Base-by-base conservation (phyloP, 2,329 filamentous ascomycete genomes). In the Metarhizium guizhouense region DNA sequence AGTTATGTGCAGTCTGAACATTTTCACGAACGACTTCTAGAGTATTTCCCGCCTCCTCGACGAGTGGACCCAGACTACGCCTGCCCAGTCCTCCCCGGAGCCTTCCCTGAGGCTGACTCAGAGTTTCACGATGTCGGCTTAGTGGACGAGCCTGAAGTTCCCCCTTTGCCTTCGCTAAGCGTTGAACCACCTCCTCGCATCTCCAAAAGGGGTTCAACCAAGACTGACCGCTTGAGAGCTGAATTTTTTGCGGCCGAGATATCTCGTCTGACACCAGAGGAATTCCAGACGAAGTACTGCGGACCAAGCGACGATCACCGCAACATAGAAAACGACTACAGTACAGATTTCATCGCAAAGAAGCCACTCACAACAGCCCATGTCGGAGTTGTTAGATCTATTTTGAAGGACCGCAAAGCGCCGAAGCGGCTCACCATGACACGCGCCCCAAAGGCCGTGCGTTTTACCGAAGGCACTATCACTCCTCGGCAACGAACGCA, bases 391-490 rank as follows among this genome's bases (percentile, higher is more conserved):
- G 52, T 67, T n/a, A 59, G 51, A 32, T 66, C 67, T 2, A 68
- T 69, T 38, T 60, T 70, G n/a, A 65, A 60, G 40, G 63, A 62
- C 47, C 64, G 64, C 53, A 60, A 58, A 18, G 63, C 60, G 3
- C 66, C 67, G 4, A 67, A 67, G 54, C 61, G 67, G 32, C 60
- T 66, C 36, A 56, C 58, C 20, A 60, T 61, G 57, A 58, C 50
- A 18, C 61, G 61, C 20, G 56, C 61, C 29, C 65, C 65, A 29
- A 68, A 65, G 55, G 53, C 55, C 42, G 67, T 70, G 18, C 66
- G 67, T 16, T 70, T 70, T 54, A 63, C 60, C 6, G 65, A 68
- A 13, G 60, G 56, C 18, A 68, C 64, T 1, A 43, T 61, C 3
- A 63, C 60, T 34, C 65, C 66, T 16, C 64, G 54, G 47, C 63